Evolutionary conservation across 179 eudicot species (phyloP).

Genomic region (Heliamphora ciliata): DNA sequence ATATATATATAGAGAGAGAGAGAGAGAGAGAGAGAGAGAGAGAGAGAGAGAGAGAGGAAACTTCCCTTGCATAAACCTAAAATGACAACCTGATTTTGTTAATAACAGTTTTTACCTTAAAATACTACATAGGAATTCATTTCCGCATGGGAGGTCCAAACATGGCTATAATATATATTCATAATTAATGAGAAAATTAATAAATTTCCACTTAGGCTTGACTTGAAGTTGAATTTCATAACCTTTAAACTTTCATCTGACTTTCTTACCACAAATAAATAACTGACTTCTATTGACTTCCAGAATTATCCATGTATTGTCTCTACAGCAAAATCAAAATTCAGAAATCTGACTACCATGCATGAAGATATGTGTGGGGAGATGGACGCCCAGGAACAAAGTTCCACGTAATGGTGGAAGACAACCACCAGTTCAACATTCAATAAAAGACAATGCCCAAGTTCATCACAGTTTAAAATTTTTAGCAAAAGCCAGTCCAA

Average conservation of each 20-base stretch:
- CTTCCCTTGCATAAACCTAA: background rate
- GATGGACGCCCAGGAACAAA: background rate
- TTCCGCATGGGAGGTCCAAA: background rate
- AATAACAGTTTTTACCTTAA: background rate
- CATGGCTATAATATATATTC: background rate
- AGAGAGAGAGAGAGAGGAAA: background rate
- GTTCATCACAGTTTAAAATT: background rate
- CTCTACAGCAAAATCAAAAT: slow-evolving; percentile 8
- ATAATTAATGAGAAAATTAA: background rate
- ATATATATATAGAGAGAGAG: no score
- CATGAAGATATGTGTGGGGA: slow-evolving; percentile 7
- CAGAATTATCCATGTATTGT: background rate
- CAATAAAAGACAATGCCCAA: background rate
- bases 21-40: background rate
- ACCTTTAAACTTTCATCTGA: background rate
- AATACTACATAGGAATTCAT: background rate
- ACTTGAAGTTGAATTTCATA: background rate
- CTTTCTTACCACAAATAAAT: background rate
- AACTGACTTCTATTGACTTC: background rate
- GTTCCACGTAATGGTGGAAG: background rate
- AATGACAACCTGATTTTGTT: background rate
- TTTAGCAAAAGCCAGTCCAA: background rate
- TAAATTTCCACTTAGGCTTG: background rate
- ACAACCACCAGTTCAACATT: background rate
- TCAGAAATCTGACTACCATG: background rate